A percentile compares a stretch with the other conserved stretches of the same genome.
Conservation (phyloP, 495 filamentous ascomycete genomes). For the Amorphotheca resinae region DNA sequence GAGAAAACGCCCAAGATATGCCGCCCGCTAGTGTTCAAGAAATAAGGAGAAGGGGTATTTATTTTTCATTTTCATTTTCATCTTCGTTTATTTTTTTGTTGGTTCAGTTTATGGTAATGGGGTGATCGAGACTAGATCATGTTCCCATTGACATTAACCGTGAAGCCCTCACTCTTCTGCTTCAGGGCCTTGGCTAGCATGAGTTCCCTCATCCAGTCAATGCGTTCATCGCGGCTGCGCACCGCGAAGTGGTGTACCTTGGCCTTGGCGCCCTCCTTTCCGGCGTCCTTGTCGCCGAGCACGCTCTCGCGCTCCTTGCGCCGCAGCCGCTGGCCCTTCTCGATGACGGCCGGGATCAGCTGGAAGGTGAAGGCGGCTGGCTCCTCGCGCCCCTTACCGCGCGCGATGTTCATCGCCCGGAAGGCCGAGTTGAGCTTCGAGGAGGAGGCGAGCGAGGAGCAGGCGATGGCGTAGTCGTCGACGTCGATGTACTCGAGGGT, state of each 20-base stretch:
- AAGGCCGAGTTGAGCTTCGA: slow-evolving; percentile 80
- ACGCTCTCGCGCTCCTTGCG: slow-evolving; percentile 30
- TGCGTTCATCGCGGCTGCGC: slow-evolving; percentile 71
- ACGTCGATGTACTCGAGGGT: slow-evolving; percentile 82
- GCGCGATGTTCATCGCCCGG: slow-evolving; percentile 63
- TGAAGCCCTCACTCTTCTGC: slow-evolving; percentile 70
- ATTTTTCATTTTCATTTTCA: too few species aligned
- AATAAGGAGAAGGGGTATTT: too few species aligned
- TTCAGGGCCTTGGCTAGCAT: slow-evolving; percentile 89
- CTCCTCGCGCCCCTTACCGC: slow-evolving; percentile 36
- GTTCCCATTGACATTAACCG: slow-evolving; percentile 71
- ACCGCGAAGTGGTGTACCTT: slow-evolving; percentile 96
- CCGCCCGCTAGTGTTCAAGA: slow-evolving; percentile 10
- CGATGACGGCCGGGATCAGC: slow-evolving; percentile 61
- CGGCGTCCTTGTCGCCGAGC: slow-evolving; percentile 28
- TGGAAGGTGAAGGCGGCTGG: slow-evolving; percentile 74
- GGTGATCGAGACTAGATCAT: slow-evolving; percentile 39
- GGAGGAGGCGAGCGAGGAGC: slow-evolving; percentile 52
- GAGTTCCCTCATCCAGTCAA: slow-evolving; percentile 96
- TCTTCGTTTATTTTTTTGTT: too few species aligned
- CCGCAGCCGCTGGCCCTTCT: slow-evolving; percentile 29
- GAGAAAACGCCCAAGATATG: slow-evolving; percentile 10
- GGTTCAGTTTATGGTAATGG: too few species aligned
- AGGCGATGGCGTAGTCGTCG: slow-evolving; percentile 89
- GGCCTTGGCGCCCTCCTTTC: slow-evolving; percentile 34